Base-by-base conservation (phyloP, 176 grass and related monocot genomes). In the Eragrostis nindensis region DNA sequence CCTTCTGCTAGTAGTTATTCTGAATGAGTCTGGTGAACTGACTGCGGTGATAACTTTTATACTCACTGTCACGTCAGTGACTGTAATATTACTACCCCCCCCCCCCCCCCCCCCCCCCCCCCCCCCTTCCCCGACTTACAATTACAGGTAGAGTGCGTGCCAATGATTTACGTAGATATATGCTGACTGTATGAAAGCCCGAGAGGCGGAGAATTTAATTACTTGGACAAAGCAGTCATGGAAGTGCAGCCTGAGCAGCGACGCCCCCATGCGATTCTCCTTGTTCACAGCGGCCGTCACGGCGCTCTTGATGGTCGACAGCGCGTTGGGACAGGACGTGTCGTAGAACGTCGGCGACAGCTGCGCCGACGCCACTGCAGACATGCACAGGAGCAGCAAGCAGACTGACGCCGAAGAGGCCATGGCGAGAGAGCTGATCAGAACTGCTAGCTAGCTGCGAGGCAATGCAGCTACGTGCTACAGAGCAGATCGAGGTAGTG, bases 181-280 rank as follows among this genome's bases (percentile, higher is more conserved):
- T 44, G 9, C 7, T 8, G 42, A 44, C 42, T 64, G 27, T 15
- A 18, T 64, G 62, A 6, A 38, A 18, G 62, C 3, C 26, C 17
- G 30, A 21, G n/a, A n/a, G 14, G 10, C 2, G 3, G 27, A 42
- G 11, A 5, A 64, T 69, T 96, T 93, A 79, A 41, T 97, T 93
- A 76, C 94, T 48, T 93, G 91, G 45, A 97, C 94, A 71, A 97
- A 97, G 82, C 94, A 97, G 75, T 97, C 94, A 8, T 97, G 94
- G 77, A 97, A 97, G 67, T 93, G 91, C 40, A 97, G 86, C 46
- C 94, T 81, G 68, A 97, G 94, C 71, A 93, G 50, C 0, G 94
- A 93, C 8, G 94, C 94, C 11, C 87, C 94, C 88, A 93, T 89
- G 38, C 94, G 91, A 8, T 38, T 50, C 64, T 94, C 89, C 36